phyloP scores from a whole-genome alignment of 2,329 filamentous ascomycete species.

The Pestalotiopsis sp. region DNA sequence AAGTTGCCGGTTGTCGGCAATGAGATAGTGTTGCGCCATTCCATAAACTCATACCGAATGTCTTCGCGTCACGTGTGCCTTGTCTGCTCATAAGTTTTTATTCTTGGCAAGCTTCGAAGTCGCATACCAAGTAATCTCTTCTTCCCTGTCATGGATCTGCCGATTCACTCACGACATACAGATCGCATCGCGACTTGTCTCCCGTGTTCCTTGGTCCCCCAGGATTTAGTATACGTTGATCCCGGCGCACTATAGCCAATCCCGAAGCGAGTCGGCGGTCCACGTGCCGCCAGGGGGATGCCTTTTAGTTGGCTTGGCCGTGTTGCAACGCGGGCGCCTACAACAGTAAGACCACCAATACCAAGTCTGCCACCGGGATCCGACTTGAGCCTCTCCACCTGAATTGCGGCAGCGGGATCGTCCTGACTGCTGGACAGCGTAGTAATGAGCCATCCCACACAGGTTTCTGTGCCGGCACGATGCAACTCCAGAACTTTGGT shows the following conservation, averaged over 20 bases:
- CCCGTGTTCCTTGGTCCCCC: too few relatives aligned
- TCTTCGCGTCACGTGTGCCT: too few relatives aligned
- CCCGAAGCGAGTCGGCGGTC: neutral
- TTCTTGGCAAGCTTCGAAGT: too few relatives aligned
- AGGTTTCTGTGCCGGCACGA: neutral
- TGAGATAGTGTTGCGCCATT: too few relatives aligned
- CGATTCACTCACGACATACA: too few relatives aligned
- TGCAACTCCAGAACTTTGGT: neutral
- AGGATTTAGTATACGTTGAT: neutral
- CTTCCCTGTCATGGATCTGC: too few relatives aligned
- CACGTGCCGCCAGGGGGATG: neutral
- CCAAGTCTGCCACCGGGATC: neutral
- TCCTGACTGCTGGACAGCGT: neutral
- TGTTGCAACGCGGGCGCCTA: neutral
- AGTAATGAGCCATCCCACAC: neutral
- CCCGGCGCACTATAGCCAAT: constrained; percentile 1
- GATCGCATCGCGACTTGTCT: too few relatives aligned
- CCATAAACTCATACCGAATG: too few relatives aligned
- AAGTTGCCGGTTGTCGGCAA: too few relatives aligned
- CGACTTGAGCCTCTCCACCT: neutral
- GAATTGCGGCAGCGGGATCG: neutral
- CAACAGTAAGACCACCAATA: constrained; percentile 8
- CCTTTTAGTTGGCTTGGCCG: neutral
- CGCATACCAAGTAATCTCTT: too few relatives aligned
- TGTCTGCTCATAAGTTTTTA: too few relatives aligned